phyloP scores from a whole-genome alignment of 495 filamentous ascomycete genomes.

The Daldinia vernicosa region DNA sequence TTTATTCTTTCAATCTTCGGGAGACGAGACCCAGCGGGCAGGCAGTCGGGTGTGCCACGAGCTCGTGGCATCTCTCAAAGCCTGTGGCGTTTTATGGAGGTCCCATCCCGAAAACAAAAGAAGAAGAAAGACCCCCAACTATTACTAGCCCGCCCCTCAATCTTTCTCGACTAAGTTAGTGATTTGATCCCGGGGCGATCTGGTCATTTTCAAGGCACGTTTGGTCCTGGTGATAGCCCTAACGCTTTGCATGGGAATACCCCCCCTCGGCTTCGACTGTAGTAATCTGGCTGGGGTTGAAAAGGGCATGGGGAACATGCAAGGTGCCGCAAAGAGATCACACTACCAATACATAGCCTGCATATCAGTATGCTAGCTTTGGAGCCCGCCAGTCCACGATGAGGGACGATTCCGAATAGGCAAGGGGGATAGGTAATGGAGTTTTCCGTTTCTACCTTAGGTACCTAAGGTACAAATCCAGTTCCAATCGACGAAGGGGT shows the following conservation, averaged over 20 bases:
- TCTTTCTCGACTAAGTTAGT: slow-evolving; percentile 42
- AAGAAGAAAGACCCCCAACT: slow-evolving; percentile 5
- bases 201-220: slow-evolving; percentile 42
- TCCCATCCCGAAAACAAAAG: slow-evolving; percentile 19
- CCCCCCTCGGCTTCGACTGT: slow-evolving; percentile 16
- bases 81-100: slow-evolving; percentile 34
- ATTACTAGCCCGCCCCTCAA: slow-evolving; percentile 36
- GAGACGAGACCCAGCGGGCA: neutral
- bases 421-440: slow-evolving; percentile 31
- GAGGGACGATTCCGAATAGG: slow-evolving; percentile 35
- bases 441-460: slow-evolving; percentile 27
- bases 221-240: slow-evolving; percentile 42
- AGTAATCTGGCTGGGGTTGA: slow-evolving; percentile 41
- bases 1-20: slow-evolving; percentile 6
- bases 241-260: slow-evolving; percentile 31
- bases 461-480: slow-evolving; percentile 4
- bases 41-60: slow-evolving; percentile 22
- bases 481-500: slow-evolving; percentile 29
- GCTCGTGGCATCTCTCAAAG: slow-evolving; percentile 28
- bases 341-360: slow-evolving; percentile 32
- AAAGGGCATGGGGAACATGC: slow-evolving; percentile 40
- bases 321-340: slow-evolving; percentile 46
- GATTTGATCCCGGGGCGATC: slow-evolving; percentile 40
- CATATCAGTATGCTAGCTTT: slow-evolving; percentile 32
- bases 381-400: slow-evolving; percentile 6